Conservation (phyloP, 2,329 filamentous ascomycete species). For the Talaromyces sp. region DNA sequence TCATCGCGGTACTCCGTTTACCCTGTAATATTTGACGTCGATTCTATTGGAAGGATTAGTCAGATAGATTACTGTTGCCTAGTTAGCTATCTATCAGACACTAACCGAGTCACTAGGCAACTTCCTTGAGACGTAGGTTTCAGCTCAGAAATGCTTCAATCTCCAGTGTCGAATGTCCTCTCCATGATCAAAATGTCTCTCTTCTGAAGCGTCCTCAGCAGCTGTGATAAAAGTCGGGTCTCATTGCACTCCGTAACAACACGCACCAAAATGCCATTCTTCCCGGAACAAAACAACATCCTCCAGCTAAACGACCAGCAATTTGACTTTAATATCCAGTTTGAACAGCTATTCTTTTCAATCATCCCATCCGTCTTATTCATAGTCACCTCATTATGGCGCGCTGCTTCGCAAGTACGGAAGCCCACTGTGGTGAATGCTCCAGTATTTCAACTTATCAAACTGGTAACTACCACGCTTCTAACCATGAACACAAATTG, state of each 20-base stretch:
- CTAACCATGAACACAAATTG: background rate
- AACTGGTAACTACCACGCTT: constrained; percentile 24
- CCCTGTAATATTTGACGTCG: background rate
- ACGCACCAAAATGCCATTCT: constrained; percentile 1
- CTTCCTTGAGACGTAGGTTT: background rate
- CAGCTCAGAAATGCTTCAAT: background rate
- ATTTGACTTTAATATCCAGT: constrained; percentile 46
- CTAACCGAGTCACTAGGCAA: background rate
- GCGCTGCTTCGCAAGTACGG: constrained; percentile 24
- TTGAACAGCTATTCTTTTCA: constrained; percentile 42
- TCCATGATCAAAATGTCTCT: background rate
- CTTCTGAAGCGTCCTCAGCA: background rate
- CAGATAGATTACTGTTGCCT: no score
- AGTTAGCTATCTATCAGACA: no score
- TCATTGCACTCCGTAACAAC: background rate
- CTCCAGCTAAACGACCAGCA: constrained; percentile 18
- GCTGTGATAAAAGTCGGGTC: background rate
- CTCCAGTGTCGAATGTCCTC: background rate
- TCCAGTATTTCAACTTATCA: constrained; percentile 26
- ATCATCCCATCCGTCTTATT: constrained; percentile 38
- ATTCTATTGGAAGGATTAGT: background rate
- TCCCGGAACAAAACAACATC: background rate
- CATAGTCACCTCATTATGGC: constrained; percentile 24
- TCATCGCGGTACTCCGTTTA: background rate
- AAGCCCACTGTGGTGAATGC: constrained; percentile 33